phyloP scores from a whole-genome alignment of 768 basidiomycete genomes.

The Hericium alpestre region DNA sequence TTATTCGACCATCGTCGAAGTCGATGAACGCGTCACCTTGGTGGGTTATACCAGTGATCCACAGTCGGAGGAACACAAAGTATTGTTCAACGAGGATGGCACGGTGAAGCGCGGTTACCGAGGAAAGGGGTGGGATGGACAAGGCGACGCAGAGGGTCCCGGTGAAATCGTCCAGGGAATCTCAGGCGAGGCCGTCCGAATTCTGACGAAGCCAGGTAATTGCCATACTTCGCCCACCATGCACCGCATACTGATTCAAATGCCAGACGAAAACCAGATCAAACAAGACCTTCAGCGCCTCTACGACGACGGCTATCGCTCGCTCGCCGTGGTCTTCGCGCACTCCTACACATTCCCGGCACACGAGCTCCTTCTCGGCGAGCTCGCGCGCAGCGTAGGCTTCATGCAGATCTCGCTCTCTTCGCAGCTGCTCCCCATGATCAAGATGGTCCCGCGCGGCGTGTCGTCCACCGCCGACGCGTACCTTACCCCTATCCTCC shows the following conservation, averaged over 20 bases:
- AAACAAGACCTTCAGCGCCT: slow-evolving; percentile 56
- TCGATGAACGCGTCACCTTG: slow-evolving; percentile 89
- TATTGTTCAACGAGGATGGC: slow-evolving; percentile 68
- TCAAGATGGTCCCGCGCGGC: slow-evolving; percentile 90
- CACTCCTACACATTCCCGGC: slow-evolving; percentile 90
- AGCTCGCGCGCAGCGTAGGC: slow-evolving; percentile 68
- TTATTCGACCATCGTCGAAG: slow-evolving; percentile 65
- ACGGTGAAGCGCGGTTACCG: slow-evolving; percentile 56
- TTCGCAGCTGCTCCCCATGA: slow-evolving; percentile 82
- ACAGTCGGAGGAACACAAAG: slow-evolving; percentile 58
- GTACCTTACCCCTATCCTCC: slow-evolving; percentile 84
- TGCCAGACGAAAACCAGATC: slow-evolving; percentile 41
- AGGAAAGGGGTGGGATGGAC: slow-evolving; percentile 69
- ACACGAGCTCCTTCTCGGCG: slow-evolving; percentile 69
- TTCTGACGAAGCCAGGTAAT: slow-evolving; percentile 63
- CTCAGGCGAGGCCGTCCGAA: slow-evolving; percentile 82
- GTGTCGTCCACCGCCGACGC: slow-evolving; percentile 91
- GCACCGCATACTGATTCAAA: slow-evolving; percentile 2
- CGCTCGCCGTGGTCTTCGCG: slow-evolving; percentile 78
- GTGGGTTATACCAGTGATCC: slow-evolving; percentile 92
- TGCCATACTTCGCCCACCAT: neutral
- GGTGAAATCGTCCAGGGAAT: slow-evolving; percentile 74
- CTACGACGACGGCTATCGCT: slow-evolving; percentile 76
- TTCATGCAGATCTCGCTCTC: slow-evolving; percentile 87
- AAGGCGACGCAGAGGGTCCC: slow-evolving; percentile 62